Conservation (phyloP, 1,284 basidiomycete genomes). For the Papiliotrema fonsecae region DNA sequence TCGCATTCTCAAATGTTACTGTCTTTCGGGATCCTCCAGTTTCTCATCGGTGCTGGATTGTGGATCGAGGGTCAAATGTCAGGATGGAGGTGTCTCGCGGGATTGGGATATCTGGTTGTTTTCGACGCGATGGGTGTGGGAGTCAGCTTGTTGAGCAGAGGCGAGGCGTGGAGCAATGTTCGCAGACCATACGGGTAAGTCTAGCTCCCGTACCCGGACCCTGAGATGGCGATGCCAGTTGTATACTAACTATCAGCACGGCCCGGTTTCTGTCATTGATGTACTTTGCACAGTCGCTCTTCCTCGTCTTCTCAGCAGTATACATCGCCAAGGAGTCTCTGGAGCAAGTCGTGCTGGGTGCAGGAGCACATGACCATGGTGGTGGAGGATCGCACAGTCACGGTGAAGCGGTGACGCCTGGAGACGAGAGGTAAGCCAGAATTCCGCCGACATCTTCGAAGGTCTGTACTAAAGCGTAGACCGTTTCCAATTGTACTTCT, state of each 20-base stretch:
- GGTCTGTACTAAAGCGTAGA: constrained; percentile 15
- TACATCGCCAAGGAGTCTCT: constrained; percentile 92
- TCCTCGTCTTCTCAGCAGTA: constrained; percentile 81
- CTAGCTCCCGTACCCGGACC: no score
- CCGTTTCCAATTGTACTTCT: constrained; percentile 59
- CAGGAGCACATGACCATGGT: constrained; percentile 51
- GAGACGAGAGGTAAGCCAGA: constrained; percentile 17
- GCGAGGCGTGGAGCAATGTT: constrained; percentile 38
- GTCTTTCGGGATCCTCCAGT: constrained; percentile 49
- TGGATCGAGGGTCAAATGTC: constrained; percentile 91
- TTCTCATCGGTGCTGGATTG: constrained; percentile 55
- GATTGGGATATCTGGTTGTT: constrained; percentile 90
- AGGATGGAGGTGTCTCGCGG: constrained; percentile 81
- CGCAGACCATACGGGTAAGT: constrained; percentile 66
- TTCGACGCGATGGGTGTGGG: constrained; percentile 84
- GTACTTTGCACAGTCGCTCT: constrained; percentile 82
- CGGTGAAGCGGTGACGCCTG: constrained; percentile 11
- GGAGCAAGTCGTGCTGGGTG: constrained; percentile 66
- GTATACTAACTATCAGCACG: constrained; percentile 51
- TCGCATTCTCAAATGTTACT: constrained; percentile 45
- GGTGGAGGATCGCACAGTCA: constrained; percentile 49
- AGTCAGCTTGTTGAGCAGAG: constrained; percentile 54
- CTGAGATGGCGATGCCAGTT: no score
- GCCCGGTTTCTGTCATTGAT: constrained; percentile 69
- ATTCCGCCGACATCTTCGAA: neutral